Evolutionary conservation across 306 rosid genomes (phyloP).

Genomic region (Citrullus colocynthis): DNA sequence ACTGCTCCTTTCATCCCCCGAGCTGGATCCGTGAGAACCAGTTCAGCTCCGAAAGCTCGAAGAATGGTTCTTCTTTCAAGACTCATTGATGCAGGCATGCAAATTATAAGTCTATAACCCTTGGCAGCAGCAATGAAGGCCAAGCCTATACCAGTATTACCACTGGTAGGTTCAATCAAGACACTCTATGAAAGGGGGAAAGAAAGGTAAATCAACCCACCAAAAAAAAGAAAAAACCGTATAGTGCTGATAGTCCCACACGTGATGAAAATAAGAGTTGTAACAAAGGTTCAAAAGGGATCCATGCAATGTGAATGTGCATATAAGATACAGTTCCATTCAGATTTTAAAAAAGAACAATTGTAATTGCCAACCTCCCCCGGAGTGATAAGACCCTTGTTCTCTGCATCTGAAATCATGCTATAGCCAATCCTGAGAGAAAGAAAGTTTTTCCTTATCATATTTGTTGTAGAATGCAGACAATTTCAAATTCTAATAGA

Average conservation of each 20-base stretch:
- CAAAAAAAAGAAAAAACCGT: background rate
- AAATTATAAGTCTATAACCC: slow-evolving; percentile 69
- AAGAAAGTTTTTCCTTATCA: slow-evolving; percentile 6
- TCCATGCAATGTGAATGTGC: background rate
- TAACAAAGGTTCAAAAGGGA: background rate
- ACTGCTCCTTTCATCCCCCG: slow-evolving; percentile 86
- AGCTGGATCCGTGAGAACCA: slow-evolving; percentile 82
- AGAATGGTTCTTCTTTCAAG: slow-evolving; percentile 84
- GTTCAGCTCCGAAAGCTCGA: slow-evolving; percentile 76
- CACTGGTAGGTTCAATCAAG: slow-evolving; percentile 80
- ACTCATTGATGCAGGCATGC: slow-evolving; percentile 92
- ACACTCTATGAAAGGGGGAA: slow-evolving; percentile 41
- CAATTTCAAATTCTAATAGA: background rate
- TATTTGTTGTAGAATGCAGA: background rate
- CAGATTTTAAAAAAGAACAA: background rate
- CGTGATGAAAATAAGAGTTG: background rate
- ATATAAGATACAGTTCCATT: background rate
- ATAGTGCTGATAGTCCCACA: background rate
- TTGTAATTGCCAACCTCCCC: slow-evolving; percentile 49
- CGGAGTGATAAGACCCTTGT: slow-evolving; percentile 50
- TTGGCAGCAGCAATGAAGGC: slow-evolving; percentile 92
- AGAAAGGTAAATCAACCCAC: background rate
- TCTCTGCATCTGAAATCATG: slow-evolving; percentile 74
- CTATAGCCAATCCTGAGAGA: slow-evolving; percentile 55
- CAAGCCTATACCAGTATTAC: slow-evolving; percentile 87